A percentile compares a stretch with the other conserved stretches of the same genome.
Evolutionary conservation across 495 filamentous ascomycete genomes (phyloP).

Genomic region (Terfezia boudieri): DNA sequence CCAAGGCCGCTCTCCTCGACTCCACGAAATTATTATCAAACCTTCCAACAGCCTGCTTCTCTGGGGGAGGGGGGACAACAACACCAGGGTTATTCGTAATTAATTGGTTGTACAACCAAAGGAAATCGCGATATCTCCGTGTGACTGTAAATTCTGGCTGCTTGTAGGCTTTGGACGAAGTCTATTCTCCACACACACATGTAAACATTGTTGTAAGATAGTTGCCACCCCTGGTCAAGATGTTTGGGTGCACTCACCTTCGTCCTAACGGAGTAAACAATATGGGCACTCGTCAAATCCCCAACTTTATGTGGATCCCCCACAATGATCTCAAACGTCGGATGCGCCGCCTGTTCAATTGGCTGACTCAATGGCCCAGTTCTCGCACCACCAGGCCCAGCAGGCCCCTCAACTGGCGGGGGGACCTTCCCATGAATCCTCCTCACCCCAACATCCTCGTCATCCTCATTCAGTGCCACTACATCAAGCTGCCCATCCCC

Average conservation of each 20-base stretch:
- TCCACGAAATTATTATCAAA: constrained; percentile 97
- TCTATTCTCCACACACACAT: constrained; percentile 27
- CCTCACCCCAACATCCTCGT: constrained; percentile 3
- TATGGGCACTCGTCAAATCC: constrained; percentile 88
- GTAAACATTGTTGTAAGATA: not conserved
- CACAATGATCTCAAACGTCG: constrained; percentile 74
- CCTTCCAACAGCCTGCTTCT: constrained; percentile 91
- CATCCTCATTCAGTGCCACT: constrained; percentile 38
- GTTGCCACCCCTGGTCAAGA: not conserved
- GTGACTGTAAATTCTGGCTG: constrained; percentile 77
- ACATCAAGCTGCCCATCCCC: not conserved
- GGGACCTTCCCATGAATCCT: not conserved
- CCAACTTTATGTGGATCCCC: constrained; percentile 97
- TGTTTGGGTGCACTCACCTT: constrained; percentile 32
- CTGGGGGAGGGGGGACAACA: constrained; percentile 84
- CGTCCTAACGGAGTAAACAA: constrained; percentile 85
- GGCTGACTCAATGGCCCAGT: constrained; percentile 62
- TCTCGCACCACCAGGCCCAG: constrained; percentile 13
- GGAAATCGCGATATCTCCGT: constrained; percentile 82
- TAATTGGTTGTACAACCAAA: constrained; percentile 88
- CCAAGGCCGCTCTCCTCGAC: constrained; percentile 64
- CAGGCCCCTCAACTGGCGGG: constrained; percentile 1
- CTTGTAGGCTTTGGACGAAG: constrained; percentile 85
- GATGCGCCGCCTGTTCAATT: constrained; percentile 74
- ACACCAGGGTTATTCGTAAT: constrained; percentile 88